These are phyloP conservation scores for Botrytis cinerea DNA, from an alignment of 2,329 filamentous ascomycete genomes.

Conservation along the genomic window DNA sequence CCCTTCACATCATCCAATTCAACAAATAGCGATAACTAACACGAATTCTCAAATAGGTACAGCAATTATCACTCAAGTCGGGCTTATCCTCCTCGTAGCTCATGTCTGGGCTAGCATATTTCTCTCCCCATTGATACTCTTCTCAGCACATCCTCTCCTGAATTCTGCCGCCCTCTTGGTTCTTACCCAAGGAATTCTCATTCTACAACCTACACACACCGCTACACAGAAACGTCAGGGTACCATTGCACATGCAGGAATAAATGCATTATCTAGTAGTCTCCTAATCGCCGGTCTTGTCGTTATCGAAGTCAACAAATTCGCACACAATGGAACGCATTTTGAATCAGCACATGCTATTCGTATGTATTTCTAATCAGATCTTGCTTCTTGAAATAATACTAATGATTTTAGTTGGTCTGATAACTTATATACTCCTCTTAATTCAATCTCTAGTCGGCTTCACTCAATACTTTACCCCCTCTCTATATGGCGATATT, in stretches of 20 bases:
- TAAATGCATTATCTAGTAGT: slow-evolving; percentile 63
- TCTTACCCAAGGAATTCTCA: slow-evolving; percentile 75
- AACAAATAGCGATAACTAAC: slow-evolving; percentile 18
- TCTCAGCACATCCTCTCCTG: slow-evolving; percentile 83
- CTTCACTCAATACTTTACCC: slow-evolving; percentile 78
- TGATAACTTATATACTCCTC: slow-evolving; percentile 70
- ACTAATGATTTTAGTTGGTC: slow-evolving; percentile 49
- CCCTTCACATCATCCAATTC: slow-evolving; percentile 2
- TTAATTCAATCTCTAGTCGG: slow-evolving; percentile 75
- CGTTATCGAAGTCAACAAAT: slow-evolving; percentile 84
- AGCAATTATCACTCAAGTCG: slow-evolving; percentile 76
- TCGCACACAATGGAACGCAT: slow-evolving; percentile 64
- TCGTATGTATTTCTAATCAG: slow-evolving; percentile 31
- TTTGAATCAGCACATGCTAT: slow-evolving; percentile 82
- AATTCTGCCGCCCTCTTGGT: slow-evolving; percentile 68
- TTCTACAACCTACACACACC: slow-evolving; percentile 85
- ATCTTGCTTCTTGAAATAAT: neutral
- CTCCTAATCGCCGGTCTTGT: slow-evolving; percentile 62
- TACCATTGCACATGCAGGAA: slow-evolving; percentile 63
- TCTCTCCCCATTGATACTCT: slow-evolving; percentile 68
- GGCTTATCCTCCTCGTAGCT: slow-evolving; percentile 71
- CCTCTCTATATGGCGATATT: slow-evolving; percentile 73
- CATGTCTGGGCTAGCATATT: slow-evolving; percentile 80
- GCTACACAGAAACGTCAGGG: slow-evolving; percentile 68
- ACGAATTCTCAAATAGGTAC: slow-evolving; percentile 60